Evolutionary conservation across 2,329 filamentous ascomycete genomes (phyloP), one percentile per base, ranked within the genome.

Genomic region (Penicillium sp.): DNA sequence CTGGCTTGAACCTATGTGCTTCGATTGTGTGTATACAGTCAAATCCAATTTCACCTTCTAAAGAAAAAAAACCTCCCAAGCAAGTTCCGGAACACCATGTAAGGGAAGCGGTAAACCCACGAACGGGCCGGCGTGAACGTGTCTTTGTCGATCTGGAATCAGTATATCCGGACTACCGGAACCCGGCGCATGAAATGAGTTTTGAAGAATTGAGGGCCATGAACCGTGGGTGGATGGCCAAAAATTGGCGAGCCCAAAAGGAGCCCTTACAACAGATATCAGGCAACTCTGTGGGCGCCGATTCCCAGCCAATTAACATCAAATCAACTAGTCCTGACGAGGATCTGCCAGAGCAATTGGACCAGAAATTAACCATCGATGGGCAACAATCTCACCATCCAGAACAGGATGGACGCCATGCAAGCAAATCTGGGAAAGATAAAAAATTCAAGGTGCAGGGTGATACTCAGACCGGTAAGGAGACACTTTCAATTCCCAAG

Each of bases 141-240:
- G 88, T 97, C 24, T 93, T 90, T 74, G 91, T 96, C 68, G 86
- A 96, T 65, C 79, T 97, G 45, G 86, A 91, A 68, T 85, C 86
- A 26, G 82, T 97, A 27, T 97, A 97, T 66, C 92, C 91, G 7
- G 87, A 87, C 32, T 83, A 84, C 18, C 83, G 87, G 39, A 82
- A 89, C 54, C 81, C 85, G 1, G 84, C 84, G 3, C 85, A 85
- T 26, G 93, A 97, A 71, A 81, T 89, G 55, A 93, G 90, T 65
- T 96, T 97, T 67, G 94, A 99, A 68, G 94, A 99, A 73, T 76
- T 99, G 18, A 85, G 91, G 74, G 93, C 93, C 24, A 81, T 81
- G 34, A 84, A 84, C 59, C 83, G 89, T 50, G 93, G 93, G 1
- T 86, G 82, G 81, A 70, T 82, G 54, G 67, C 78, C 46, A 78